phyloP scores from a whole-genome alignment of 2,329 filamentous ascomycete species.

The Neocucurbitaria cava region DNA sequence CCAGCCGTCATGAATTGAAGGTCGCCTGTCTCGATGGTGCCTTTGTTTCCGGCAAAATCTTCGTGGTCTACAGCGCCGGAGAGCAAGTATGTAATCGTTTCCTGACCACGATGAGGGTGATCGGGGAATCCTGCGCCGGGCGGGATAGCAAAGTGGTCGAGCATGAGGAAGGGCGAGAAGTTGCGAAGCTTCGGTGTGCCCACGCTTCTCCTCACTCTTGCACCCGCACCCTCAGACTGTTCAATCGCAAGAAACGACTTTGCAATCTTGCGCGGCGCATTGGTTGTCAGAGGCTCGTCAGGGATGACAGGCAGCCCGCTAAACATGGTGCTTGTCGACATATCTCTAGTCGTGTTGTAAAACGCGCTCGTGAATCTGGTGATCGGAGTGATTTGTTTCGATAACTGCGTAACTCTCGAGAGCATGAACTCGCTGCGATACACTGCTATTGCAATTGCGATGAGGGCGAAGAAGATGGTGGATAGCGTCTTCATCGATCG shows the following conservation, averaged over 20 bases:
- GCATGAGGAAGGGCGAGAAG: slow-evolving; percentile 93
- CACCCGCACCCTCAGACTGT: slow-evolving; percentile 87
- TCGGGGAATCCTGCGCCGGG: slow-evolving; percentile 89
- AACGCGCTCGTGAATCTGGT: slow-evolving; percentile 19
- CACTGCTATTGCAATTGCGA: slow-evolving; percentile 49
- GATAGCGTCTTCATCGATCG: slow-evolving; percentile 48
- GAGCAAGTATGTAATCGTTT: slow-evolving; percentile 91
- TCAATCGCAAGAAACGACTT: slow-evolving; percentile 85
- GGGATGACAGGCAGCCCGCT: slow-evolving; percentile 58
- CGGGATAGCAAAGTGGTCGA: slow-evolving; percentile 83
- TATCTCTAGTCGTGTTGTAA: slow-evolving; percentile 34
- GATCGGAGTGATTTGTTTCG: slow-evolving; percentile 38
- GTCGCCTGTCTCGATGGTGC: slow-evolving; percentile 85
- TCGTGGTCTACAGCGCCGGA: slow-evolving; percentile 87
- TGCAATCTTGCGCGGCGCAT: slow-evolving; percentile 73
- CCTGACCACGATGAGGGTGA: slow-evolving; percentile 82
- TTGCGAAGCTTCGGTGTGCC: slow-evolving; percentile 83
- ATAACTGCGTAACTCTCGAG: slow-evolving; percentile 42
- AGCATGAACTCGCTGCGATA: slow-evolving; percentile 53
- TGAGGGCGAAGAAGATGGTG: slow-evolving; percentile 52
- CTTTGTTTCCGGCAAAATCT: slow-evolving; percentile 85
- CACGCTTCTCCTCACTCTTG: slow-evolving; percentile 84
- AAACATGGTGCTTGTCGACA: slow-evolving; percentile 48
- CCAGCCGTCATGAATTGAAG: slow-evolving; percentile 98
- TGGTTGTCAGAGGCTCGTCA: slow-evolving; percentile 47